A percentile compares a stretch with the other conserved stretches of the same genome.
Conservation (phyloP, 192 early-diverging fungal genomes). For the Backusella parvicylindrica region DNA sequence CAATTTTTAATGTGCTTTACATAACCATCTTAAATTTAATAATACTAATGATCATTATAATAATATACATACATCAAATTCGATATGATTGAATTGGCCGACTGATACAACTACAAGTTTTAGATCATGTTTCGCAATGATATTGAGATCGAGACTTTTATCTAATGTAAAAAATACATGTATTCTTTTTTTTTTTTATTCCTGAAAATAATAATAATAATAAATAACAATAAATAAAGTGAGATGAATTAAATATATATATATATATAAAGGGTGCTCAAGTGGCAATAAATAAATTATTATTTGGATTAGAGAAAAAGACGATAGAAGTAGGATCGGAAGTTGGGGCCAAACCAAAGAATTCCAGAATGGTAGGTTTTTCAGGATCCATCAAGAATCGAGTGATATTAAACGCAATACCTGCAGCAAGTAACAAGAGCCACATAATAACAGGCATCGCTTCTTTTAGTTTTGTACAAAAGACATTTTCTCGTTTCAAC, state of each 20-base stretch:
- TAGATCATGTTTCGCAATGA: too few relatives aligned
- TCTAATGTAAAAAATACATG: too few relatives aligned
- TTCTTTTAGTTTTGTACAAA: slow-evolving; percentile 25
- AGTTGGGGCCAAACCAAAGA: not conserved
- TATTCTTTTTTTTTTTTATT: not conserved
- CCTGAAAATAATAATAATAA: too few relatives aligned
- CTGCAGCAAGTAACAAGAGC: slow-evolving; percentile 13
- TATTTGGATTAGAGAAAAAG: not conserved
- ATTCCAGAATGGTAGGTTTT: not conserved
- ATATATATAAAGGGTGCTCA: not conserved
- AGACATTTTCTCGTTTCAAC: slow-evolving; percentile 19
- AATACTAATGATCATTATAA: too few relatives aligned
- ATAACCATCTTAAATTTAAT: too few relatives aligned
- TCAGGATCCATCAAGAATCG: slow-evolving; percentile 14
- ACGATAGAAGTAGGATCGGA: slow-evolving; percentile 7
- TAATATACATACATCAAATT: too few relatives aligned
- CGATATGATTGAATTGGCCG: too few relatives aligned
- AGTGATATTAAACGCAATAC: slow-evolving; percentile 22
- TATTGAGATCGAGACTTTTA: too few relatives aligned
- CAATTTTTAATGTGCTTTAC: too few relatives aligned
- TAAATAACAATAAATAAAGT: too few relatives aligned
- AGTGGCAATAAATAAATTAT: slow-evolving; percentile 1
- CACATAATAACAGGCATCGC: slow-evolving; percentile 25
- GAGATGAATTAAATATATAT: too few relatives aligned
- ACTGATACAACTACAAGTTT: too few relatives aligned